phyloP scores from a whole-genome alignment of 1,284 basidiomycete genomes.

The Fomitopsis pinicola region DNA sequence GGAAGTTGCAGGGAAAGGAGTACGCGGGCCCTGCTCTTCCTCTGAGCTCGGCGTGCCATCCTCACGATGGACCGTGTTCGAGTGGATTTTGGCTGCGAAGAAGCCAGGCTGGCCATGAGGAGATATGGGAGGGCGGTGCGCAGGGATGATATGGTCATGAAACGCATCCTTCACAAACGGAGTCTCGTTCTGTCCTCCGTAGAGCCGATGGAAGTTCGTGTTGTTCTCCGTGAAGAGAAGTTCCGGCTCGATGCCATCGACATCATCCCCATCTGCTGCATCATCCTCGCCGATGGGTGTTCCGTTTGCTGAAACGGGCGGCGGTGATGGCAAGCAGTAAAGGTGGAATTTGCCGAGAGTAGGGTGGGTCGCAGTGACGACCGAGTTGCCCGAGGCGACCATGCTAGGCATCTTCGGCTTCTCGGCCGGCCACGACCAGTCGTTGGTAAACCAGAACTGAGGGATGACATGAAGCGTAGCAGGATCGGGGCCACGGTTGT shows the following conservation, averaged over 20 bases:
- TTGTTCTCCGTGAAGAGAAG: slow-evolving; percentile 96
- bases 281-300: slow-evolving; percentile 43
- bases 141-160: slow-evolving; percentile 92
- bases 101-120: slow-evolving; percentile 28
- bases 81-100: slow-evolving; percentile 46
- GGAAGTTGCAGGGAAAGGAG: slow-evolving; percentile 47
- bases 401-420: slow-evolving; percentile 78
- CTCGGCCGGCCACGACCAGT: slow-evolving; percentile 92
- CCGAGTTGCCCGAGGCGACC: slow-evolving; percentile 54
- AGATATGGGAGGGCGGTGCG: slow-evolving; percentile 62
- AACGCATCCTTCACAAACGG: slow-evolving; percentile 97
- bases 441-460: slow-evolving; percentile 96
- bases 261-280: slow-evolving; percentile 59
- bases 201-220: slow-evolving; percentile 91
- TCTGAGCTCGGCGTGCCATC: slow-evolving; percentile 24
- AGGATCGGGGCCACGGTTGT: slow-evolving; percentile 94
- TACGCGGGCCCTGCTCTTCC: slow-evolving; percentile 44
- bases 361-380: slow-evolving; percentile 74
- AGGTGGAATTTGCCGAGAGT: slow-evolving; percentile 74
- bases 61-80: slow-evolving; percentile 40
- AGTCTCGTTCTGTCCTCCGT: slow-evolving; percentile 80
- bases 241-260: slow-evolving; percentile 69
- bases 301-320: slow-evolving; percentile 74
- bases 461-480: slow-evolving; percentile 96
- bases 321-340: slow-evolving; percentile 90